phyloP scores from a whole-genome alignment of 805 yeast genomes.

The Yamadazyma sp. region DNA sequence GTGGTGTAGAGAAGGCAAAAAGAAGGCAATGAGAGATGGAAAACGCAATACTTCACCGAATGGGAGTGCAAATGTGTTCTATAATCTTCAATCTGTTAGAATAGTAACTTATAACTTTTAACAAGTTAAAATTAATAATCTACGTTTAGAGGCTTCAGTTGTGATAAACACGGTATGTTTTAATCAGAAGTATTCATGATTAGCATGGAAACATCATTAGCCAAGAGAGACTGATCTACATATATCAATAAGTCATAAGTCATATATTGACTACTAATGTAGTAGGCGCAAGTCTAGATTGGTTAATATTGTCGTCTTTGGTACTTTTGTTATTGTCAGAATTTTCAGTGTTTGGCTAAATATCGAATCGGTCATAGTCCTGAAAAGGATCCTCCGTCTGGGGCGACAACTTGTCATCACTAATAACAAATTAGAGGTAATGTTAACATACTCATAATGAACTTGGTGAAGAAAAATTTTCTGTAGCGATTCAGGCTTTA shows the following conservation, averaged over 20 bases:
- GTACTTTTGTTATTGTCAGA: conserved; percentile 36
- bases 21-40: background rate
- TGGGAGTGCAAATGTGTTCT: no score
- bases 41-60: background rate
- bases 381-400: conserved; percentile 64
- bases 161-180: conserved; percentile 19
- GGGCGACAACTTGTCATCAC: conserved; percentile 79
- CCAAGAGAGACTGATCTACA: conserved; percentile 2
- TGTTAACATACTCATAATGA: conserved; percentile 6
- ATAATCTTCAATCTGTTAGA: no score
- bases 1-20: background rate
- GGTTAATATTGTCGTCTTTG: conserved; percentile 12
- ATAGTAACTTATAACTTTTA: no score
- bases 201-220: conserved; percentile 47
- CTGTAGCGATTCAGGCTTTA: background rate
- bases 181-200: conserved; percentile 52
- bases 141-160: conserved; percentile 10
- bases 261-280: conserved; percentile 4
- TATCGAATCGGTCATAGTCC: conserved; percentile 73
- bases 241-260: background rate
- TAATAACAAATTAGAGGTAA: conserved; percentile 17
- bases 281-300: conserved; percentile 1
- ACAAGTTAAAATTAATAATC: no score
- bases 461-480: conserved; percentile 5
- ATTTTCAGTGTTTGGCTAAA: conserved; percentile 65